Evolutionary conservation across 2,329 filamentous ascomycete species (phyloP), one percentile per base, ranked within the genome.

Genomic region (Chrysoporthe cubensis): DNA sequence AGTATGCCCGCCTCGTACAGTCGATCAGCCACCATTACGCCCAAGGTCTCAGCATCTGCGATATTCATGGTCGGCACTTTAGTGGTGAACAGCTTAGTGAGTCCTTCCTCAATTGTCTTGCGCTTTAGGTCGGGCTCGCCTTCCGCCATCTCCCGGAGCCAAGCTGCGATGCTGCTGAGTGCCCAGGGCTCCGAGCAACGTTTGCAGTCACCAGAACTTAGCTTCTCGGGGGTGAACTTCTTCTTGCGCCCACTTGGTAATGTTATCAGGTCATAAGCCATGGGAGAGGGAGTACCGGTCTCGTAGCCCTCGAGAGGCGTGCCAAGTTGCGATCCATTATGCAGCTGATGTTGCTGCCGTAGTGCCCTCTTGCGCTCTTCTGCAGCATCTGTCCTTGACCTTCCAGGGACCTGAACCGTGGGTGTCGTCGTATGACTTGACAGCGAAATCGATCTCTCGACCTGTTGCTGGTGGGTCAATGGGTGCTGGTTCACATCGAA

Each of bases 21-120:
- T 59, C 90, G 87, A 65, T 88, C 84, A 2, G 97, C 89, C 0
- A 97, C 92, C 52, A 88, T 88, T 68, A 88, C 87, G 70, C 92
- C 93, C 63, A 99, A 83, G 0, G 90, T 91, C 77, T 99, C 96
- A 0, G 96, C 96, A 82, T 99, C 96, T 6, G 95, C 94, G 54
- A 96, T 95, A 74, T 99, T 98, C 93, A 99, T 97, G 0, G 94
- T 99, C 0, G 96, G 94, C 0, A 99, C 94, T 78, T 97, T 98
- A 79, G 92, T 88, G 1, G 93, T 97, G 77, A 99, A 98, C 7
- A 99, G 83, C 42, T 90, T 91, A 54, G 97, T 90, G 54, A 99
- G 84, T 2, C 93, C 94, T 72, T 98, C 94, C 68, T 93, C 90
- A 63, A 99, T 89, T 1, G 91, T 90, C 75, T 93, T 92, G 75